A percentile compares a stretch with the other conserved stretches of the same genome.
Conservation (phyloP, 1,139 yeast genomes). For the Saccharomyces hybrid region DNA sequence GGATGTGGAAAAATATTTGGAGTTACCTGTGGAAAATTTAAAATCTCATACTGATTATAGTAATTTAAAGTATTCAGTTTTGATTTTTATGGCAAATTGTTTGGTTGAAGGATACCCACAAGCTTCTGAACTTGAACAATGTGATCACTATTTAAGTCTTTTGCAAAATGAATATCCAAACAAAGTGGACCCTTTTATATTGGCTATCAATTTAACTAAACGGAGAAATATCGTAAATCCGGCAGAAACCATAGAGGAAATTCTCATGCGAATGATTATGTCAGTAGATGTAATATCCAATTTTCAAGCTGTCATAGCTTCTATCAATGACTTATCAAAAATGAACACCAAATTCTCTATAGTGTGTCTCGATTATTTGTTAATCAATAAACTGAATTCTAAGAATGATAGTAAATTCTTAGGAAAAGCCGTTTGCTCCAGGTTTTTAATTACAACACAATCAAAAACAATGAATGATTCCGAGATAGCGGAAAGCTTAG, state of each 20-base stretch:
- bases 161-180: slow-evolving; percentile 19
- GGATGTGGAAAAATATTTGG: slow-evolving; percentile 8
- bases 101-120: slow-evolving; percentile 9
- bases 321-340: slow-evolving; percentile 20
- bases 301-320: slow-evolving; percentile 15
- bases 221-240: slow-evolving; percentile 4
- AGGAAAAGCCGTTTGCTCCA: slow-evolving; percentile 15
- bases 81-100: slow-evolving; percentile 12
- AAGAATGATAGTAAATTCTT: slow-evolving; percentile 11
- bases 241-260: slow-evolving; percentile 12
- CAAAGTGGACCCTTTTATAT: slow-evolving; percentile 17
- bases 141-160: slow-evolving; percentile 8
- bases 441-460: slow-evolving; percentile 21
- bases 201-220: slow-evolving; percentile 12
- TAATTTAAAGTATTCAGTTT: slow-evolving; percentile 13
- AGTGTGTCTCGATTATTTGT: slow-evolving; percentile 19
- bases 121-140: slow-evolving; percentile 3
- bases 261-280: slow-evolving; percentile 20
- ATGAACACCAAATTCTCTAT: slow-evolving; percentile 12
- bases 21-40: slow-evolving; percentile 12
- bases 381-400: slow-evolving; percentile 17
- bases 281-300: slow-evolving; percentile 13
- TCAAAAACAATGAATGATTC: slow-evolving; percentile 11
- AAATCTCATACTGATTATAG: slow-evolving; percentile 15
- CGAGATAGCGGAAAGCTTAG: slow-evolving; percentile 15